Percentiles rank a stretch among this genome's conserved stretches.
Conservation (phyloP, 2,329 filamentous ascomycete genomes). For the Cercospora nicotianae region DNA sequence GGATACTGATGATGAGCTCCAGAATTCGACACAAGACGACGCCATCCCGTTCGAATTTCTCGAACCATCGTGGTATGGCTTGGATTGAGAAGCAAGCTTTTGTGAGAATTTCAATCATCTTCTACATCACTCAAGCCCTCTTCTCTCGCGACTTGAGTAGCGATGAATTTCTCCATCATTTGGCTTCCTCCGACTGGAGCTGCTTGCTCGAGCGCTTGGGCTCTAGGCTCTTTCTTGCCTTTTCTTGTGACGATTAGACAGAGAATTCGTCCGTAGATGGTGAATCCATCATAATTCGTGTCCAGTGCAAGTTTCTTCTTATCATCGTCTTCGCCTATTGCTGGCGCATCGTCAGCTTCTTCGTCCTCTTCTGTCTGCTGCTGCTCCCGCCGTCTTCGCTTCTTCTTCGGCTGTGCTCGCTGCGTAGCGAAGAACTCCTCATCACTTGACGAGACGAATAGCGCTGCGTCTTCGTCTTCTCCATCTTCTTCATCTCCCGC, state of each 20-base stretch:
- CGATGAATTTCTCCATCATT: constrained; percentile 45
- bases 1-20: background rate
- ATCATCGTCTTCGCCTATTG: constrained; percentile 66
- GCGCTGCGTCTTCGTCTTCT: constrained; percentile 32
- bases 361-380: constrained; percentile 27
- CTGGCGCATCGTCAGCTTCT: constrained; percentile 25
- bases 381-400: constrained; percentile 24
- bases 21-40: background rate
- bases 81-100: background rate
- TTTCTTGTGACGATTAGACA: constrained; percentile 84
- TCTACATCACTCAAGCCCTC: constrained; percentile 37
- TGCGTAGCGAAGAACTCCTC: constrained; percentile 39
- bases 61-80: background rate
- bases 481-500: constrained; percentile 25
- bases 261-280: constrained; percentile 88
- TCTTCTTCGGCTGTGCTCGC: constrained; percentile 31
- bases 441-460: constrained; percentile 42
- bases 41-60: background rate
- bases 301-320: constrained; percentile 90
- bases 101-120: constrained; percentile 10
- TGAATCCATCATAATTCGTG: constrained; percentile 91
- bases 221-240: constrained; percentile 45
- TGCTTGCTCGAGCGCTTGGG: constrained; percentile 20
- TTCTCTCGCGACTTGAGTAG: constrained; percentile 41
- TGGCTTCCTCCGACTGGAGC: constrained; percentile 36